Evolutionary conservation across 371 early-diverging fungal species (phyloP), one percentile per base, ranked within the genome.

Genomic region (Circinella umbellata): DNA sequence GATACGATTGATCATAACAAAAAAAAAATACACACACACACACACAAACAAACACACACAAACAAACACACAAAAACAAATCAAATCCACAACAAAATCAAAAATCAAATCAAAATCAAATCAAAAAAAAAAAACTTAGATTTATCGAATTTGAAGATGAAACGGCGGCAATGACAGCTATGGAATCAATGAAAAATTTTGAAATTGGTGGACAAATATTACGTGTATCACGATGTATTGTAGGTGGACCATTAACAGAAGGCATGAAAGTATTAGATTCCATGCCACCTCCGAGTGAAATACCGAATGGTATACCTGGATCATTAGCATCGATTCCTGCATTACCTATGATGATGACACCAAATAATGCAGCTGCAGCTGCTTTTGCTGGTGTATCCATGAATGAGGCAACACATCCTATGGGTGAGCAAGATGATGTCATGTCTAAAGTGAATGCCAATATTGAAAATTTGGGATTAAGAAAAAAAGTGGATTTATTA

Each of bases 181-280:
- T 90, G 4, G 69, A 78, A 34, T 82, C 91, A 18, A 90, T 94
- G 92, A 89, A 92, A 69, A 83, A 86, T 49, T 92, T 95, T 66
- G 89, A 89, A 74, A 77, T 95, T 57, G 91, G 91, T 18, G 92
- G 91, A 51, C 70, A 87, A 70, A 80, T 76, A 27, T 81, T 95
- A 67, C 87, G 88, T 35, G 91, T 93, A 18, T 69, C 84, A 49
- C 82, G 81, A 61, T 86, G 91, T 46, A 86, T 93, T 9, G 80
- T 94, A n/a, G 94, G 94, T 18, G 93, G 93, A 1, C 87, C 91
- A 48, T 69, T 95, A 61, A 89, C 91, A 7, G 88, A 87, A n/a
- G 95, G 95, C 18, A 95, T 95, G 95, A 81, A 85, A 42, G 84
- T 84, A 18, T 76, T 93, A 18, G 89, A 86, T 7, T 70, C 71